A percentile compares a stretch with the other conserved stretches of the same genome.
Evolutionary conservation across 1,284 basidiomycete genomes (phyloP).

Genomic region (Ustilago sp.): DNA sequence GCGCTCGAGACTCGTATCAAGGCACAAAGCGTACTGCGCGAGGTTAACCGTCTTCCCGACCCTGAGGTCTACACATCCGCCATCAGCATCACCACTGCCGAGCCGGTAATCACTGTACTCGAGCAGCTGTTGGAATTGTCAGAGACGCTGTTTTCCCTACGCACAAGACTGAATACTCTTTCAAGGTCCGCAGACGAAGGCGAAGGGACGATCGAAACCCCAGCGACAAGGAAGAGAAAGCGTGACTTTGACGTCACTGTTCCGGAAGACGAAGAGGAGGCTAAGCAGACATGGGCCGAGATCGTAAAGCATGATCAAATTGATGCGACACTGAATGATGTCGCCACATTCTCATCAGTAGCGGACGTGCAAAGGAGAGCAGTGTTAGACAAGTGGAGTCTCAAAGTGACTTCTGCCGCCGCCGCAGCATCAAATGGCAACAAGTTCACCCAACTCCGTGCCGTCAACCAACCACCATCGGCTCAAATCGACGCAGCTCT

Average conservation of each 20-base stretch:
- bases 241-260: conserved; percentile 37
- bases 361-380: conserved; percentile 28
- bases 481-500: conserved; percentile 61
- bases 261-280: conserved; percentile 24
- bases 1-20: conserved; percentile 61
- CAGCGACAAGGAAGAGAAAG: conserved; percentile 41
- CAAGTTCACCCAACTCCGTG: conserved; percentile 53
- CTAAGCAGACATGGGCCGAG: conserved; percentile 32
- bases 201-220: conserved; percentile 1
- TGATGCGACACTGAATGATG: conserved; percentile 29
- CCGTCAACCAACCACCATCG: conserved; percentile 56
- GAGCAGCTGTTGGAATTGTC: conserved; percentile 43
- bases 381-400: conserved; percentile 59
- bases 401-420: conserved; percentile 51
- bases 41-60: conserved; percentile 44
- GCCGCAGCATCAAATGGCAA: conserved; percentile 36
- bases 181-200: conserved; percentile 16
- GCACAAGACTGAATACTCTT: conserved; percentile 17
- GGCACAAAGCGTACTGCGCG: conserved; percentile 50
- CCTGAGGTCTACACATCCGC: conserved; percentile 15
- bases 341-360: conserved; percentile 31
- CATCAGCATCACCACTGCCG: conserved; percentile 13
- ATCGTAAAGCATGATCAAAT: conserved; percentile 39
- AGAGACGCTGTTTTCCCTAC: conserved; percentile 41
- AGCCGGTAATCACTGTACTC: conserved; percentile 22